phyloP scores from a whole-genome alignment of 441 rosid genomes.

The Pelargonium exstipulatum region DNA sequence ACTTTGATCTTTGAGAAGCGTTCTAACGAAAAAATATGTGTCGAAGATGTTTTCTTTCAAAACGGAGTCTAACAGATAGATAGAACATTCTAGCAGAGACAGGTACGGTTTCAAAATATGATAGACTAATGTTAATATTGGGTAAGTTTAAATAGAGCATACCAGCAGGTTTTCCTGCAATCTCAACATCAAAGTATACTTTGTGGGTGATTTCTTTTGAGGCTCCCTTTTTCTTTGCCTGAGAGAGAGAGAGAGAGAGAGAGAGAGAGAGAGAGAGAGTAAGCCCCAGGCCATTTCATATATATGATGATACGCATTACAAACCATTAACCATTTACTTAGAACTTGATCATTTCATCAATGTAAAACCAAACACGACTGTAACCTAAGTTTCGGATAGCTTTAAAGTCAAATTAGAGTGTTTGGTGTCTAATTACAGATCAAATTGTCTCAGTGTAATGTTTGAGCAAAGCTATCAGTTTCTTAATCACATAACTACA shows the following conservation, averaged over 20 bases:
- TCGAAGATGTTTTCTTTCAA: background rate
- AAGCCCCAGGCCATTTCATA: too few relatives aligned
- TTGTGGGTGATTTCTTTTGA: constrained; percentile 52
- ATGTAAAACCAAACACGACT: background rate
- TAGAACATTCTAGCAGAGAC: background rate
- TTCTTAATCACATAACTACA: background rate
- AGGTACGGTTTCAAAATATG: background rate
- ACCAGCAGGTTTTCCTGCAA: constrained; percentile 65
- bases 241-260: background rate
- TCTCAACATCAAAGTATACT: constrained; percentile 64
- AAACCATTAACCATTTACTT: background rate
- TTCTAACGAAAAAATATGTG: background rate
- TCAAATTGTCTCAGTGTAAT: background rate
- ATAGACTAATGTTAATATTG: background rate
- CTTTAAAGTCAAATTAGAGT: background rate
- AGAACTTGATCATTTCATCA: background rate
- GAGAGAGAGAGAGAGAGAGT: too few relatives aligned
- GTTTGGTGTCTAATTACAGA: background rate
- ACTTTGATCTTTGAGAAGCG: background rate
- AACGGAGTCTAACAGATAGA: background rate
- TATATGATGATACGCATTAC: background rate
- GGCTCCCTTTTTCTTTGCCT: constrained; percentile 52
- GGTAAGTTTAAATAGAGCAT: constrained; percentile 15
- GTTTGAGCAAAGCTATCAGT: background rate
- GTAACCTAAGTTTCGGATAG: background rate